Evolutionary conservation across 2,329 filamentous ascomycete genomes (phyloP), one percentile per base, ranked within the genome.

Genomic region (Leptodontidium sp.): DNA sequence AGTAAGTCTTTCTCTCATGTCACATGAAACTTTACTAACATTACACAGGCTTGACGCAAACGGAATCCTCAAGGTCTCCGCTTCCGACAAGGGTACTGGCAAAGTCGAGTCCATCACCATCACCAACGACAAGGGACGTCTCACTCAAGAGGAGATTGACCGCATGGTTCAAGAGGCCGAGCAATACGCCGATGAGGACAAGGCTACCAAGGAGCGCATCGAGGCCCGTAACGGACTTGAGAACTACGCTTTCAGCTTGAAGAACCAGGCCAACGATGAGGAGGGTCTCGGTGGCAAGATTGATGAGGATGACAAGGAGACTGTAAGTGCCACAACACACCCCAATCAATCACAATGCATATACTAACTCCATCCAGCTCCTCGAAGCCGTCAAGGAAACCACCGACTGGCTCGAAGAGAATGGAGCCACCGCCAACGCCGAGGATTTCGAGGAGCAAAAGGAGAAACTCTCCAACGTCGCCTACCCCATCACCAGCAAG

Each of bases 401-500:
- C 73, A 91, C 91, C 77, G 94, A 98, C 82, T 99, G 96, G 96
- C 91, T 99, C 70, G 94, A 98, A 77, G 93, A 97, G 88, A 97
- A 98, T 84, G 93, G 89, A 75, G 89, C 91, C 75, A 91, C 91
- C 64, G 96, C 96, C 73, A 89, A 86, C 75, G 87, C 93, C 69
- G 95, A 98, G 86, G 96, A 98, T 86, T 98, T 98, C 78, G 94
- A 98, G 84, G 96, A 99, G 89, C 95, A 98, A 87, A 97, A 97
- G 88, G 95, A 99, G 92, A 98, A 98, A 89, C 89, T 99, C 76
- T 97, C 93, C 78, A 92, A 92, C 82, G 93, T 98, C 74, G 96
- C 96, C 65, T 98, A 98, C 86, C 96, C 96, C 76, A 99, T 99
- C 85, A 99, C 96, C 77, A 97, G 93, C 86, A 99, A 99, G 90